phyloP scores from a whole-genome alignment of 176 grass and related monocot species.

The Puya raimondii region DNA sequence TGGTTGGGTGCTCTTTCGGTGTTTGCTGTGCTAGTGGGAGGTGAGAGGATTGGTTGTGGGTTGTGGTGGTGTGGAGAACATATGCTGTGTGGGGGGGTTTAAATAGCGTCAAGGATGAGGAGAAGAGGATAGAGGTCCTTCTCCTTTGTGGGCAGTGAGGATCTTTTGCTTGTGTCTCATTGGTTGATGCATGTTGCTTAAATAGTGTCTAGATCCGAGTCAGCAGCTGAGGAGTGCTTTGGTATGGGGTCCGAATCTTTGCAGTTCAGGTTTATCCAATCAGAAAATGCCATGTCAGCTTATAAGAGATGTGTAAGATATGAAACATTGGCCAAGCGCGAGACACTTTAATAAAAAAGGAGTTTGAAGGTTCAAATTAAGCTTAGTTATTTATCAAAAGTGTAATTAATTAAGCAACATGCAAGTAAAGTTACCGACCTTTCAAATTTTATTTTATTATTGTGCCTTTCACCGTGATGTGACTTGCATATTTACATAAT shows the following conservation, averaged over 20 bases:
- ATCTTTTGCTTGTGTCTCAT: neutral
- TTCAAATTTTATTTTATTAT: no score
- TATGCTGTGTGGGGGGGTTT: neutral
- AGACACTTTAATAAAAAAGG: no score
- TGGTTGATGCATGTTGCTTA: no score
- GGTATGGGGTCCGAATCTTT: neutral
- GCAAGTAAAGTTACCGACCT: no score
- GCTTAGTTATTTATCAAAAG: no score
- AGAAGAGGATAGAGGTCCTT: neutral
- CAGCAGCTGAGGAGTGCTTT: neutral
- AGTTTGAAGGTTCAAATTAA: no score
- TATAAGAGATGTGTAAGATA: neutral
- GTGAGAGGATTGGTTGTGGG: neutral
- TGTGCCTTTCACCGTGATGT: no score
- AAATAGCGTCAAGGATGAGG: neutral
- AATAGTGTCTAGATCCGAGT: no score
- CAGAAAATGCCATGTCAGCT: neutral
- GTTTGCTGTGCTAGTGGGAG: neutral
- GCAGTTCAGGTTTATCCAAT: neutral
- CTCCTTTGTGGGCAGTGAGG: neutral
- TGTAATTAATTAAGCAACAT: no score
- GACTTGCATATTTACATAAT: no score
- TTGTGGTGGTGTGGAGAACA: neutral
- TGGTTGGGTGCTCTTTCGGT: neutral
- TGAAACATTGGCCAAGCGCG: neutral